Base-by-base conservation (phyloP, 495 filamentous ascomycete species). In the Sabuloglossum arenarium region DNA sequence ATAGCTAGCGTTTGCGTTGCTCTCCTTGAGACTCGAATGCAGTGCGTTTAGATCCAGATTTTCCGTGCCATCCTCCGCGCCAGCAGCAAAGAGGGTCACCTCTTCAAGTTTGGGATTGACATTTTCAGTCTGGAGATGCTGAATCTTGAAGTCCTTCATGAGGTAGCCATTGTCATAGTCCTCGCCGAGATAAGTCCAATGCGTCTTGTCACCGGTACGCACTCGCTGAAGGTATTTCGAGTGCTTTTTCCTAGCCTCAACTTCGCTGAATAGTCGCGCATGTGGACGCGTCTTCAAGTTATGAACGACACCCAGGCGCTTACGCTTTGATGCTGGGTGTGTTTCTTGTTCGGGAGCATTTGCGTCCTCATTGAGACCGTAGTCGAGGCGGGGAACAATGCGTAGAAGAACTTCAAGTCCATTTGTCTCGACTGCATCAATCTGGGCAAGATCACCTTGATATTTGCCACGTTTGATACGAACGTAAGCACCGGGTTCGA, bases 61-160 rank as follows among this genome's bases (percentile, higher is more conserved):
- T 57, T 95, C 86, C 12, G 85, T 86, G 8, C 93, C 93, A 63
- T 97, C 90, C 54, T 94, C 90, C 30, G 77, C 79, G 12, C 84
- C 82, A 21, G 81, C 78, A n/a, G 88, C 82, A 67, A 97, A 97
- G 67, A 79, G 85, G 11, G 88, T 90, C 14, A 97, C 91, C 65
- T 99, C 93, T 66, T 96, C 91, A 30, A 99, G 73, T 0, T 83
- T 85, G 3, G 93, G 93, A 63, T 93, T 91, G 45, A 97, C 93
- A 62, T 89, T 81, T 63, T 86, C 86, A 25, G 86, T 84, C 21
- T 77, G 75, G 42, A 99, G 70, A 62, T 83, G 76, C 60, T 87
- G 85, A 53, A 97, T 81, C 62, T 88, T 91, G 72, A 94, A 82
- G 53, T 93, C 87, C 69, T 96, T 95, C 64, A 95, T 79, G 31